These are phyloP conservation scores for Chionographis japonica DNA, from an alignment of 106 monocot genomes.

Conservation along the genomic window DNA sequence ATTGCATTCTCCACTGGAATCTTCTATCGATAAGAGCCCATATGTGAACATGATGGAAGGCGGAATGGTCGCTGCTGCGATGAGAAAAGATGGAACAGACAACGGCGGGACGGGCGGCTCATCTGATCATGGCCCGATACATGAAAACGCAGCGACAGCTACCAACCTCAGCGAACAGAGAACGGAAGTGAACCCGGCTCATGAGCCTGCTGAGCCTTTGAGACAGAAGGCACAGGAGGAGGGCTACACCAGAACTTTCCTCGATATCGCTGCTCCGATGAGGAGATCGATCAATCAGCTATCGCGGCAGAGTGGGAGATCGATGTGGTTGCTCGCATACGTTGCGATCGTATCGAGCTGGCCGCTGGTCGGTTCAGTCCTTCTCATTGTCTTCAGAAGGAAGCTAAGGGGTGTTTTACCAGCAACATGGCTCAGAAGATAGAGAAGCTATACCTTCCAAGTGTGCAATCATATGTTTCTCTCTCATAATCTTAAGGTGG, in stretches of 20 bases:
- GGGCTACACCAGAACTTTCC: background rate
- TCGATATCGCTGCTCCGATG: constrained; percentile 19
- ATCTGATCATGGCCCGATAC: background rate
- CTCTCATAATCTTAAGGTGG: too few relatives aligned
- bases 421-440: constrained; percentile 18
- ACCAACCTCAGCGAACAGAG: background rate
- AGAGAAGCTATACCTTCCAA: background rate
- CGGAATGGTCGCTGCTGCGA: constrained; percentile 59
- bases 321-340: constrained; percentile 78
- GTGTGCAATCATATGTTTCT: too few relatives aligned
- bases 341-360: constrained; percentile 72
- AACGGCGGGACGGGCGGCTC: constrained; percentile 1
- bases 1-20: constrained; percentile 41
- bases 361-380: constrained; percentile 61
- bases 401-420: constrained; percentile 34
- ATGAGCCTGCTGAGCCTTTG: background rate
- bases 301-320: constrained; percentile 31
- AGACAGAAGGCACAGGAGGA: constrained; percentile 13
- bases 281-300: constrained; percentile 59
- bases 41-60: constrained; percentile 70
- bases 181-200: background rate
- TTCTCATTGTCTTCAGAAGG: constrained; percentile 44
- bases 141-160: background rate
- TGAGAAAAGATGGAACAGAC: constrained; percentile 18
- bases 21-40: constrained; percentile 75